A percentile compares a stretch with the other conserved stretches of the same genome.
Conservation (phyloP, 176 grass and related monocot species). For the Phoenix dactylifera region DNA sequence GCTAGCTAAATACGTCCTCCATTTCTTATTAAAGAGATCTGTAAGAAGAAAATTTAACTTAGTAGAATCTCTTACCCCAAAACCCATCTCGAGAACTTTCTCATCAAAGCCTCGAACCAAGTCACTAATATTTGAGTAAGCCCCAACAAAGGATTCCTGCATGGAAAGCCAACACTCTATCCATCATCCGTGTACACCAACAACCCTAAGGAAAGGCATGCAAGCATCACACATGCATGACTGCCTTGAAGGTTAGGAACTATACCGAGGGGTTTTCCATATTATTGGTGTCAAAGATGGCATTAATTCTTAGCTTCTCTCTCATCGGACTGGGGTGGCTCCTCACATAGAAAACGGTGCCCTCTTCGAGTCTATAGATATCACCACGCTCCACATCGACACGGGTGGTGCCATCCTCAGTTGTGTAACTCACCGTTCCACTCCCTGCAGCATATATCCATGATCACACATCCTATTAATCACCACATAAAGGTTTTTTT, state of each 20-base stretch:
- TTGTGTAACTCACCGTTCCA: conserved; percentile 40
- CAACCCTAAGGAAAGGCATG: no score
- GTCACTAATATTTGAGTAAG: conserved; percentile 53
- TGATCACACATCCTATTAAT: no score
- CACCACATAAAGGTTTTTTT: no score
- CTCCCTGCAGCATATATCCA: conserved; percentile 16
- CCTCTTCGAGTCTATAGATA: conserved; percentile 67
- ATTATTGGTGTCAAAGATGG: conserved; percentile 48
- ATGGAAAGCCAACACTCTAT: not conserved
- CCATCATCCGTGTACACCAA: no score
- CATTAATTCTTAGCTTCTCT: conserved; percentile 53
- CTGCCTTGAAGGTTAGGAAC: no score
- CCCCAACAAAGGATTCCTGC: conserved; percentile 48
- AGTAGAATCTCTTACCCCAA: conserved; percentile 40
- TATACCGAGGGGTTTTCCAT: conserved; percentile 33
- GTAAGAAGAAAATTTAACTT: no score
- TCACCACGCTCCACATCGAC: conserved; percentile 50
- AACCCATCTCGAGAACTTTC: conserved; percentile 48
- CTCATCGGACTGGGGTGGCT: conserved; percentile 45
- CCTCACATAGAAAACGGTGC: conserved; percentile 50
- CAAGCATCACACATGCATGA: no score
- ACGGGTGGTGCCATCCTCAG: conserved; percentile 26
- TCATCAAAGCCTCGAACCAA: conserved; percentile 61
- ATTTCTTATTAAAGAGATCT: no score
- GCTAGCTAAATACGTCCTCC: no score